Base-by-base conservation (phyloP, 169 alveolate species). In the Condylostoma magnum region DNA sequence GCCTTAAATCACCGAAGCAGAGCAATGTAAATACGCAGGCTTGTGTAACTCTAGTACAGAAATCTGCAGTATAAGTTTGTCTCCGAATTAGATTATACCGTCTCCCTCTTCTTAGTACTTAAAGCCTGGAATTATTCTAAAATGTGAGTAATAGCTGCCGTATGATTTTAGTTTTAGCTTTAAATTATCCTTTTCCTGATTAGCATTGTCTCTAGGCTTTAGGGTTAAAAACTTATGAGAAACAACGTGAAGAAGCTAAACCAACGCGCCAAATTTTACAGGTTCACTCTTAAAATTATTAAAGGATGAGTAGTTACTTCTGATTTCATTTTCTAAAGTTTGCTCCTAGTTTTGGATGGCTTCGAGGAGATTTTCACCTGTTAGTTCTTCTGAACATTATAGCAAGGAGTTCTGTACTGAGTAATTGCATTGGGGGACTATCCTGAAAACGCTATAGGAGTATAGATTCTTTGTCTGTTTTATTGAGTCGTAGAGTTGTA, bases 391-490 rank as follows among this genome's bases (percentile, higher is more conserved):
- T 18, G n/a, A 8, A 33, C 20, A 18, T n/a, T 31, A 15, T 10
- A 66, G 43, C 6, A 66, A 8, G 28, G 43, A 28, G 18, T 47
- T 43, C 28, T 66, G 63, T 1, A 47, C 44, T 12, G 75, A 2
- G 43, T 44, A 66, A 8, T 15, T 46, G 44, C 75, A 44, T 30
- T 66, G 63, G 8, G 75, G 75, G n/a, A 43, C 33, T 31, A 66
- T 30, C 3, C 63, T 6, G 50, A 66, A 66, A 25, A 66, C 75
- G 0, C 51, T 10, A 8, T 27, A 43, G 6, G 28, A 46, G 65
- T 46, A 66, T 2, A 20, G 43, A 1, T 8, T 6, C 10, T 18
- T 31, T 1, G 12, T 12, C 10, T 18, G 15, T 43, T 66, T 43
- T n/a, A 36, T 56, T 34, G n/a, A 22, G 6, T 30, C 12, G 30